These are phyloP conservation scores for Aureobasidium musti DNA, from an alignment of 2,329 filamentous ascomycete genomes.

Conservation along the genomic window DNA sequence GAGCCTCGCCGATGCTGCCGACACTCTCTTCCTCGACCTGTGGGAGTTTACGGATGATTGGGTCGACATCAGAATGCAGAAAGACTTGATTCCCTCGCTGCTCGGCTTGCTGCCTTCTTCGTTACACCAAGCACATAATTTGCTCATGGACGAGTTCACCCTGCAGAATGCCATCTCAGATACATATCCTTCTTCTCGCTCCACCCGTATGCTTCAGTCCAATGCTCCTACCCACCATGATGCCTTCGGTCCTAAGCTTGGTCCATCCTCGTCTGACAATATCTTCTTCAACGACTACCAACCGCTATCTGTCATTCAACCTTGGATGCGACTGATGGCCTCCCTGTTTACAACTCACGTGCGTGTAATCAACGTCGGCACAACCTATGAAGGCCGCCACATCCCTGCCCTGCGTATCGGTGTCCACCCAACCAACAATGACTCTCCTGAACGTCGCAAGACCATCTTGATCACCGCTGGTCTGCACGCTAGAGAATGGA, in stretches of 20 bases:
- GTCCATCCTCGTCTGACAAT: slow-evolving; percentile 56
- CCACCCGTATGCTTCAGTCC: slow-evolving; percentile 15
- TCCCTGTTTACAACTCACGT: slow-evolving; percentile 88
- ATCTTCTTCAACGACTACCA: slow-evolving; percentile 94
- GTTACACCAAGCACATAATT: slow-evolving; percentile 69
- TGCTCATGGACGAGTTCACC: slow-evolving; percentile 70
- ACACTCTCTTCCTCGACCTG: slow-evolving; percentile 79
- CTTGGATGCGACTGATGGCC: slow-evolving; percentile 87
- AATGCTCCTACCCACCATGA: slow-evolving; percentile 18
- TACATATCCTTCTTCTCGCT: slow-evolving; percentile 62
- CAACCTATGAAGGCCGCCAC: slow-evolving; percentile 82
- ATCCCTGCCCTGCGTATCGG: slow-evolving; percentile 82
- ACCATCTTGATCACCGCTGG: slow-evolving; percentile 82
- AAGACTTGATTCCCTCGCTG: slow-evolving; percentile 74
- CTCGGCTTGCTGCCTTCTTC: slow-evolving; percentile 75
- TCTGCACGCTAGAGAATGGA: slow-evolving; percentile 95
- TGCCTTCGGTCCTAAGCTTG: slow-evolving; percentile 36
- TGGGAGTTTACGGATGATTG: slow-evolving; percentile 83
- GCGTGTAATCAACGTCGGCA: slow-evolving; percentile 72
- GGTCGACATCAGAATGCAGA: slow-evolving; percentile 79
- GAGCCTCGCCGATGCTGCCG: slow-evolving; percentile 70
- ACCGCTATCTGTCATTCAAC: slow-evolving; percentile 77
- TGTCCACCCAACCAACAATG: slow-evolving; percentile 54
- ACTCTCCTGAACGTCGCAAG: slow-evolving; percentile 59
- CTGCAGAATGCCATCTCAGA: slow-evolving; percentile 74